phyloP scores from a whole-genome alignment of 352 stramenopile species.

The Phytophthora pinifolia region DNA sequence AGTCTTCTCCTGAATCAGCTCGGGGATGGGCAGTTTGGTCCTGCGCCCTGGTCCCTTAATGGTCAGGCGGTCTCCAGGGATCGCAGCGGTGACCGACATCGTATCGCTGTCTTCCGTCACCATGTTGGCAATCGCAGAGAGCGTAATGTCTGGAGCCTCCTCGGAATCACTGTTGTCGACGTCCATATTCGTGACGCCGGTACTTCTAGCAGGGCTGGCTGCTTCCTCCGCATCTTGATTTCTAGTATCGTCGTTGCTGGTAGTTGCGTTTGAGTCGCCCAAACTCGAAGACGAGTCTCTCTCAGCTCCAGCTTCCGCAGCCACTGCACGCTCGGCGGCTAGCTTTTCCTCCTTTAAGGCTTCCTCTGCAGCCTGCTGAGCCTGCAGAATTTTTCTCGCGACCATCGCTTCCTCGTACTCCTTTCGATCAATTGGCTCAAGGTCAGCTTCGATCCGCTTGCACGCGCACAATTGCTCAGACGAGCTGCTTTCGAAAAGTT shows the following conservation, averaged over 20 bases:
- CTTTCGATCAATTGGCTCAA: constrained; percentile 62
- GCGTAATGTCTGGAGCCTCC: constrained; percentile 71
- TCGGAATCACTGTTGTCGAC: constrained; percentile 82
- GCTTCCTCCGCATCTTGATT: constrained; percentile 32
- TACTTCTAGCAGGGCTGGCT: constrained; percentile 24
- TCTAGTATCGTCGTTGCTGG: constrained; percentile 20
- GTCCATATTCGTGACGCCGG: constrained; percentile 66
- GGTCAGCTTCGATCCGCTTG: constrained; percentile 59
- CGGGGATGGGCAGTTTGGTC: constrained; percentile 30
- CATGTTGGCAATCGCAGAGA: constrained; percentile 88
- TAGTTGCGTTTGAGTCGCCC: constrained; percentile 13
- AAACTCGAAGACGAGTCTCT: constrained; percentile 27
- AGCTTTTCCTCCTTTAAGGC: constrained; percentile 42
- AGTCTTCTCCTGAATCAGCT: constrained; percentile 35
- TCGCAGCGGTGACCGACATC: constrained; percentile 49
- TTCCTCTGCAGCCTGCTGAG: constrained; percentile 52
- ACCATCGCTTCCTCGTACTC: constrained; percentile 67
- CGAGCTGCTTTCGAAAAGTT: constrained; percentile 50
- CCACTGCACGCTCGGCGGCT: constrained; percentile 41
- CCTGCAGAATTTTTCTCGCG: constrained; percentile 42
- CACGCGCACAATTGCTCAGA: constrained; percentile 48
- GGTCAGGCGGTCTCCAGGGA: constrained; percentile 39
- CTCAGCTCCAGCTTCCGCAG: constrained; percentile 23
- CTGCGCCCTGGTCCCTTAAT: constrained; percentile 41
- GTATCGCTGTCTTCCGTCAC: constrained; percentile 80